Evolutionary conservation across 1,139 yeast genomes (phyloP).

Genomic region (Candida dubliniensis): DNA sequence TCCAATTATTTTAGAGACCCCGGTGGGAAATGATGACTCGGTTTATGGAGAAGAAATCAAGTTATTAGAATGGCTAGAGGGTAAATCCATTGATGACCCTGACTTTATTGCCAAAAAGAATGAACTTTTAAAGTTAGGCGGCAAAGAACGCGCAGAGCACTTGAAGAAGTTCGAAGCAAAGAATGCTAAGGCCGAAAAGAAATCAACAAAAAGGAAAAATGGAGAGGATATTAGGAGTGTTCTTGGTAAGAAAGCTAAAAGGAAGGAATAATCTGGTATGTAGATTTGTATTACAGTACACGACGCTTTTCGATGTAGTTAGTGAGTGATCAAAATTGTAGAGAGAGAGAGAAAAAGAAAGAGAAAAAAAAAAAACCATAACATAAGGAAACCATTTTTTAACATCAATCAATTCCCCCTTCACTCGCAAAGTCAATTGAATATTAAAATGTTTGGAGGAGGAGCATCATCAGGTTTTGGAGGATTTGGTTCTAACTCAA

Average conservation of each 20-base stretch:
- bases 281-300: not conserved
- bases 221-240: slow-evolving; percentile 15
- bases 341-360: not conserved
- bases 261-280: slow-evolving; percentile 4
- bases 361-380: not conserved
- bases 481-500: slow-evolving; percentile 51
- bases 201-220: slow-evolving; percentile 8
- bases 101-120: slow-evolving; percentile 52
- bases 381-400: not conserved
- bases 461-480: slow-evolving; percentile 57
- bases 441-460: slow-evolving; percentile 37
- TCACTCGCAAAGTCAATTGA: too few species aligned
- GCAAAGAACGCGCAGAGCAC: slow-evolving; percentile 55
- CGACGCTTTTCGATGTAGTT: not conserved
- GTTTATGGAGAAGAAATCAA: slow-evolving; percentile 83
- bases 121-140: slow-evolving; percentile 56
- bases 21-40: slow-evolving; percentile 59
- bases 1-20: slow-evolving; percentile 91
- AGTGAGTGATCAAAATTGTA: not conserved
- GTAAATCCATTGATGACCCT: slow-evolving; percentile 49
- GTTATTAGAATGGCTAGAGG: slow-evolving; percentile 68
- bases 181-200: slow-evolving; percentile 16
- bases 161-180: slow-evolving; percentile 42
- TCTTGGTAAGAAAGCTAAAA: slow-evolving; percentile 16
- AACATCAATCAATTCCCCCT: slow-evolving; percentile 3